Evolutionary conservation across 305 asterid species (phyloP), one percentile per base, ranked within the genome.

Genomic region (Fraxinus xanthoxyloides): DNA sequence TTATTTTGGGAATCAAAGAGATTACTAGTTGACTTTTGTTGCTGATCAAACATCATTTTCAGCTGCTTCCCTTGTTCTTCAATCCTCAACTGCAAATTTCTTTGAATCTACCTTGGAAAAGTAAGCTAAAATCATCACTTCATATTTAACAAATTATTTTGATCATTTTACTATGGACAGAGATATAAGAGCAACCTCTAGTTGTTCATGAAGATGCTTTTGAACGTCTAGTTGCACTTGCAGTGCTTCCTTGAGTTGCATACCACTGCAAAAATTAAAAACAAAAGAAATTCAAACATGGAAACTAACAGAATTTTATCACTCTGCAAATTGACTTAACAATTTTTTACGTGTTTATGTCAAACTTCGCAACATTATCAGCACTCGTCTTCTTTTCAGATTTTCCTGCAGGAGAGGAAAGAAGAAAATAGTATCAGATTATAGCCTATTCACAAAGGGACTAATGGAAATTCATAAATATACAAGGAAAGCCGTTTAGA

Each of bases 221-320:
- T 94, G 99, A 61, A 92, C 99, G 75, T 92, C 97, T 23, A 95
- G 86, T 73, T 95, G 99, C 82, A 93, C 79, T 72, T 94, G 94
- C 76, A 95, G 78, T 73, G 99, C 98, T 87, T 93, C 99, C 87
- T 87, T 94, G 56, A 95, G 91, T 82, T 94, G 92, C 87, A 85
- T 75, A 12, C 97, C 92, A 40, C 97, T 95, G 94, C 79, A 78
- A 32, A 61, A 19, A 10, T 5, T 10, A 3, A 4, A 78, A 12
- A 40, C 4, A 15, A 43, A 5, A 36, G 23, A 1, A 3, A 5
- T 21, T 54, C 73, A 48, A 28, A 48, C 30, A 28, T 32, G 43
- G 54, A 59, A 65, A 31, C 38, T n/a, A 7, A 26, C 9, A 54
- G 28, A 51, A 72, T 30, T 19, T 63, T 3, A 3, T 85, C 46